These are phyloP conservation scores for Lasiosphaeria hispida DNA, from an alignment of 495 filamentous ascomycete species.

Conservation along the genomic window DNA sequence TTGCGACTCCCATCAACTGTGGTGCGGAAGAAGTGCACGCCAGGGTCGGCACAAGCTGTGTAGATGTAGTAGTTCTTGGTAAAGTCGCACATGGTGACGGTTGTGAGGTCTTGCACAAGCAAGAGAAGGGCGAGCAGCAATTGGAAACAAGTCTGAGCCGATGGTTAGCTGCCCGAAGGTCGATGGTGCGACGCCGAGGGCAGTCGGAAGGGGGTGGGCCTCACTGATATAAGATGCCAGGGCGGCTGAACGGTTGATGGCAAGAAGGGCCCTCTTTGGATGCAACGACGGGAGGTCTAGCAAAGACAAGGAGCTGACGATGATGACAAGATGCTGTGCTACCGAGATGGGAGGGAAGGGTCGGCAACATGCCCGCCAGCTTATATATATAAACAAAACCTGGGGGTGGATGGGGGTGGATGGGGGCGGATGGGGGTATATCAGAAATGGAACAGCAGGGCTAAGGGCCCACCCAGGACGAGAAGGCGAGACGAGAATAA, in stretches of 20 bases:
- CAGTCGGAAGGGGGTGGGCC: neutral
- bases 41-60: conserved; percentile 63
- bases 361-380: conserved; percentile 13
- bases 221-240: conserved; percentile 11
- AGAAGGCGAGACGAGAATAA: conserved; percentile 12
- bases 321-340: conserved; percentile 14
- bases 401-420: conserved; percentile 7
- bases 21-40: conserved; percentile 66
- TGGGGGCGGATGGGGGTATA: conserved; percentile 18
- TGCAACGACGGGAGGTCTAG: conserved; percentile 22
- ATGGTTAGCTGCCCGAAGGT: conserved; percentile 1
- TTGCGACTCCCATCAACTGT: conserved; percentile 62
- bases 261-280: conserved; percentile 12
- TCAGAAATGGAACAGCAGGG: conserved; percentile 1
- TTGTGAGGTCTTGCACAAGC: neutral
- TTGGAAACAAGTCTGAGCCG: neutral
- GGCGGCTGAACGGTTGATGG: conserved; percentile 7
- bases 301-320: conserved; percentile 6
- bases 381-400: conserved; percentile 14
- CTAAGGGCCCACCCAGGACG: conserved; percentile 17
- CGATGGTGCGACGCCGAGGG: neutral
- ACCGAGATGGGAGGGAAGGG: conserved; percentile 9
- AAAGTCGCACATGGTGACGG: conserved; percentile 68
- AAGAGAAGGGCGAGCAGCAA: neutral
- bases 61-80: conserved; percentile 78